Evolutionary conservation across 257 asterid species (phyloP).

Genomic region (Ocimum tenuiflorum): DNA sequence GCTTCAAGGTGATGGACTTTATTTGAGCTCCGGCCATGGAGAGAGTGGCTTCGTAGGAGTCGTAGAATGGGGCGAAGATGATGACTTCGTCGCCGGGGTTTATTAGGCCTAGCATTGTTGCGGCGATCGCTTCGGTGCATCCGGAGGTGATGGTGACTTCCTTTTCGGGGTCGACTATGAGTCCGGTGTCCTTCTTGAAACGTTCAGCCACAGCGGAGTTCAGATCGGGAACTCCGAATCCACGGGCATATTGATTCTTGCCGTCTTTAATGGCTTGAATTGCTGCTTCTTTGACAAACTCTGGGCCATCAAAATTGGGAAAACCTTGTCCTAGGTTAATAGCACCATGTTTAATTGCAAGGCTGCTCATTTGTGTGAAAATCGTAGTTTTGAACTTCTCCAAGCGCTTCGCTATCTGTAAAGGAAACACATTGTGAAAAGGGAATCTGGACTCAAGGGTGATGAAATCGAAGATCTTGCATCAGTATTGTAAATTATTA

Average conservation of each 20-base stretch:
- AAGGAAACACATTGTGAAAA: neutral
- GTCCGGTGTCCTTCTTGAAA: slow-evolving; percentile 74
- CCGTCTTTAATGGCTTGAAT: slow-evolving; percentile 74
- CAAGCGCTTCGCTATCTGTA: slow-evolving; percentile 80
- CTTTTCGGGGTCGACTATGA: slow-evolving; percentile 71
- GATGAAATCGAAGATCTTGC: neutral
- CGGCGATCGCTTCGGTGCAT: slow-evolving; percentile 97
- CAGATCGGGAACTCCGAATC: slow-evolving; percentile 84
- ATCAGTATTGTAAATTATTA: too few species aligned
- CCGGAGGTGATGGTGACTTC: slow-evolving; percentile 94
- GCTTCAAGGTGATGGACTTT: slow-evolving; percentile 58
- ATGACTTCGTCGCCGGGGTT: slow-evolving; percentile 93
- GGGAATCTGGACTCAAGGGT: neutral
- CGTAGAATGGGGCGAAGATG: slow-evolving; percentile 89
- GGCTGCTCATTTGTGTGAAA: slow-evolving; percentile 94
- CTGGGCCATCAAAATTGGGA: slow-evolving; percentile 97
- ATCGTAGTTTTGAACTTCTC: slow-evolving; percentile 97
- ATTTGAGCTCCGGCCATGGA: slow-evolving; percentile 92
- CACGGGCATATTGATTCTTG: slow-evolving; percentile 92
- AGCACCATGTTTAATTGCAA: slow-evolving; percentile 82
- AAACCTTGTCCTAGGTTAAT: slow-evolving; percentile 97
- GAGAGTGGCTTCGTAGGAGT: slow-evolving; percentile 81
- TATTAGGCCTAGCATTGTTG: slow-evolving; percentile 81
- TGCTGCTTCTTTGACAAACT: slow-evolving; percentile 92
- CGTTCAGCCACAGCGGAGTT: slow-evolving; percentile 80